Evolutionary conservation across 1,284 basidiomycete genomes (phyloP).

Genomic region (Mycena sp.): DNA sequence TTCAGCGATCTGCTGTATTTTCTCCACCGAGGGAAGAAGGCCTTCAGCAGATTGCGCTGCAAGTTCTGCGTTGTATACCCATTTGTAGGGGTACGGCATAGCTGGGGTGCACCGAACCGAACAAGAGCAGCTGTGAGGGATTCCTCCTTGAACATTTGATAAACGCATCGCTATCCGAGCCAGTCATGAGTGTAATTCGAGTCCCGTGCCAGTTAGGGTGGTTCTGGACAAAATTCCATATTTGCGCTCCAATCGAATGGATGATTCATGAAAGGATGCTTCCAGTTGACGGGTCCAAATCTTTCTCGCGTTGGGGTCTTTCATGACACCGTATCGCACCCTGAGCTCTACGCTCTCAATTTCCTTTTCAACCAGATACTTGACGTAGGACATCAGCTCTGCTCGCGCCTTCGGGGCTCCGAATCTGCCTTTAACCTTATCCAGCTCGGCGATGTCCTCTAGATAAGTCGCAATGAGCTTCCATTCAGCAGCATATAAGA

Average conservation of each 20-base stretch:
- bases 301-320: not conserved
- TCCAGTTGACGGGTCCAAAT: not conserved
- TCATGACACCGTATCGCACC: not conserved
- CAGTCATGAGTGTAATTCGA: no score
- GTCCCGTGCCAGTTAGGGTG: no score
- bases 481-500: slow-evolving; percentile 1
- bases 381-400: not conserved
- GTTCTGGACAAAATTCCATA: not conserved
- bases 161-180: no score
- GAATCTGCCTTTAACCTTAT: not conserved
- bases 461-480: not conserved
- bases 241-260: not conserved
- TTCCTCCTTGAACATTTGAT: no score
- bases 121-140: not conserved
- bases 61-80: not conserved
- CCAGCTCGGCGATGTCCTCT: not conserved
- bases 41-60: not conserved
- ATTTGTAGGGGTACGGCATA: not conserved
- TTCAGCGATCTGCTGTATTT: not conserved
- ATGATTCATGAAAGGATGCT: not conserved
- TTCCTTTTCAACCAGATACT: not conserved
- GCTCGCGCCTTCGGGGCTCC: not conserved
- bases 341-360: not conserved
- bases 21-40: not conserved
- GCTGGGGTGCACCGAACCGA: not conserved